A percentile compares a stretch with the other conserved stretches of the same genome.
Evolutionary conservation across 306 rosid species (phyloP).

Genomic region (Mimosa bimucronata): DNA sequence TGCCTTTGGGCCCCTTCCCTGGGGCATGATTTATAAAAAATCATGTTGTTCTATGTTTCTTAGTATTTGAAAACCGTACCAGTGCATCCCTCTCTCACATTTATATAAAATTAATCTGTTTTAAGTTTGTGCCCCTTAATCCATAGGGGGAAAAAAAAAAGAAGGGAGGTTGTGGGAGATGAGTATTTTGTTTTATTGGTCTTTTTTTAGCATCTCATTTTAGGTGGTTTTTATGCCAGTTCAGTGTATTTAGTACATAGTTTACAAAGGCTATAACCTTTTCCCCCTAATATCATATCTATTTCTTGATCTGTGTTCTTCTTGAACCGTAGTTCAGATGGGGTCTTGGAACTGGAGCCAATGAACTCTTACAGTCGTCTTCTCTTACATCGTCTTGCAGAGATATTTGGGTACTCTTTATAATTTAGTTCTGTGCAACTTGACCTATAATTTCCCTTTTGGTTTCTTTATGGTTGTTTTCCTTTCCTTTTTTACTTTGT

Average conservation of each 20-base stretch:
- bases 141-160: conserved; percentile 15
- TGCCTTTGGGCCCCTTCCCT: neutral
- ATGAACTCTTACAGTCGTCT: conserved; percentile 94
- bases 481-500: conserved; percentile 18
- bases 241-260: conserved; percentile 25
- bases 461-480: neutral
- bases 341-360: conserved; percentile 89
- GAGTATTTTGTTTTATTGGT: conserved; percentile 24
- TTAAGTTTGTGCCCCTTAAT: conserved; percentile 4
- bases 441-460: conserved; percentile 18
- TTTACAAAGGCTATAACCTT: neutral
- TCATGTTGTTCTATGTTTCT: neutral
- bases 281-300: conserved; percentile 15
- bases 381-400: conserved; percentile 98
- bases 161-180: conserved; percentile 18
- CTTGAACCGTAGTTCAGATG: conserved; percentile 68
- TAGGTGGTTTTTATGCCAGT: conserved; percentile 27
- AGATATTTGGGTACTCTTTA: conserved; percentile 84
- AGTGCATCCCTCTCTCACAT: neutral
- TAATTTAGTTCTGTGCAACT: conserved; percentile 29
- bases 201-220: conserved; percentile 30
- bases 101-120: conserved; percentile 4
- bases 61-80: conserved; percentile 9
- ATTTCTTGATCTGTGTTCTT: conserved; percentile 37
- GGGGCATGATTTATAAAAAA: neutral